These are phyloP conservation scores for Lentinula guzmanii DNA, from an alignment of 768 basidiomycete species.

Conservation along the genomic window DNA sequence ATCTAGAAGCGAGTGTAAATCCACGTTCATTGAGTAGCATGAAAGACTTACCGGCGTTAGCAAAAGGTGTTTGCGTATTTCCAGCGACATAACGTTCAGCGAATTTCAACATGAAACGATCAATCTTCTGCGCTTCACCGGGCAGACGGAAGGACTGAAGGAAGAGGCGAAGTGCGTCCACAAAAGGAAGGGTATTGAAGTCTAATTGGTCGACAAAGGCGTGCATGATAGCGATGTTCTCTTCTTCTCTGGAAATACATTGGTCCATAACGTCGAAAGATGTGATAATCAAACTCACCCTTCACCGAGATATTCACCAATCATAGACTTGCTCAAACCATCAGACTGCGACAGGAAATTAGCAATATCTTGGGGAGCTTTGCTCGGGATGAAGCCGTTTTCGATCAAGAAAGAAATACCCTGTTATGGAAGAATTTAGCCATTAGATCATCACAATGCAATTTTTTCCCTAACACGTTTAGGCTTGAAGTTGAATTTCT, in stretches of 20 bases:
- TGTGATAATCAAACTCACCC: slow-evolving; percentile 49
- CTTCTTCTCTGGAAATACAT: slow-evolving; percentile 59
- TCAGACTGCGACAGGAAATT: slow-evolving; percentile 82
- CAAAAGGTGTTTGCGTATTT: slow-evolving; percentile 79
- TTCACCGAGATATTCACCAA: slow-evolving; percentile 98
- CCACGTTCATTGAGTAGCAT: not conserved
- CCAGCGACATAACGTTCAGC: slow-evolving; percentile 93
- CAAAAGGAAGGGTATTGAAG: slow-evolving; percentile 74
- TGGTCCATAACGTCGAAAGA: not conserved
- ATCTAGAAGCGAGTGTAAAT: slow-evolving; percentile 37
- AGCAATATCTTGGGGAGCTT: slow-evolving; percentile 73
- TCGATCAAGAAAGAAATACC: slow-evolving; percentile 88
- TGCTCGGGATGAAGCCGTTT: slow-evolving; percentile 76
- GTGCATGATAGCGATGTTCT: slow-evolving; percentile 93
- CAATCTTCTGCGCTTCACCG: slow-evolving; percentile 97
- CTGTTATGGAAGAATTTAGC: slow-evolving; percentile 30
- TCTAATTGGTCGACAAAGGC: slow-evolving; percentile 93
- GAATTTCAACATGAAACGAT: slow-evolving; percentile 98
- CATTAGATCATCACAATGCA: not conserved
- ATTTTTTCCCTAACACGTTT: slow-evolving; percentile 60
- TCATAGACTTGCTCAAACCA: slow-evolving; percentile 91
- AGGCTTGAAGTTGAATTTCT: slow-evolving; percentile 98
- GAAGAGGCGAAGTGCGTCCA: slow-evolving; percentile 85
- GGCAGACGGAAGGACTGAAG: slow-evolving; percentile 95
- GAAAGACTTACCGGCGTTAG: slow-evolving; percentile 76